phyloP scores from a whole-genome alignment of 179 eudicot species.

The Beta corolliflora region DNA sequence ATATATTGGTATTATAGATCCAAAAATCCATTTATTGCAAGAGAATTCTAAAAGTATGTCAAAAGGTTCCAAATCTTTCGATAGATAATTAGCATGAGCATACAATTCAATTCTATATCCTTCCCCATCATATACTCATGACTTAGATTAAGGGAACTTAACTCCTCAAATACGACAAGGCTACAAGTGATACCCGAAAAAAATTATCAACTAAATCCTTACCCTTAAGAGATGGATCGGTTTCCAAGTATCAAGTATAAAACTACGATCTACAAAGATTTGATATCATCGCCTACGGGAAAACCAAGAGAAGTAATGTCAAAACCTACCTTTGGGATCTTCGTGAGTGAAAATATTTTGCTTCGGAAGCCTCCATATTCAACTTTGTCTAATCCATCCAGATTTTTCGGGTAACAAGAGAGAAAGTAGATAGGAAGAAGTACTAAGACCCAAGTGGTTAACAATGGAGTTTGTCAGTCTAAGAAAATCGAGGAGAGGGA shows the following conservation, averaged over 20 bases:
- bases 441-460: no score
- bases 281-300: not conserved
- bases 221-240: not conserved
- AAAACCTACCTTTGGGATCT: constrained; percentile 84
- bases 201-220: no score
- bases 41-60: not conserved
- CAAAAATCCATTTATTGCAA: not conserved
- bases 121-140: not conserved
- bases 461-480: no score
- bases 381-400: constrained; percentile 42
- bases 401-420: no score
- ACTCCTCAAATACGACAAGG: not conserved
- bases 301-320: not conserved
- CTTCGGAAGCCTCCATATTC: constrained; percentile 74
- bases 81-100: not conserved
- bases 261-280: not conserved
- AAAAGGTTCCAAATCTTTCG: not conserved
- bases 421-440: no score
- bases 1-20: not conserved
- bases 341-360: constrained; percentile 67
- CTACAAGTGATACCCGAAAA: not conserved
- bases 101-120: not conserved
- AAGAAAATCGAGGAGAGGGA: no score
- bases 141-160: not conserved
- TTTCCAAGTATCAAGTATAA: not conserved